phyloP scores from a whole-genome alignment of 352 stramenopile genomes.

The Pythium coloratum region DNA sequence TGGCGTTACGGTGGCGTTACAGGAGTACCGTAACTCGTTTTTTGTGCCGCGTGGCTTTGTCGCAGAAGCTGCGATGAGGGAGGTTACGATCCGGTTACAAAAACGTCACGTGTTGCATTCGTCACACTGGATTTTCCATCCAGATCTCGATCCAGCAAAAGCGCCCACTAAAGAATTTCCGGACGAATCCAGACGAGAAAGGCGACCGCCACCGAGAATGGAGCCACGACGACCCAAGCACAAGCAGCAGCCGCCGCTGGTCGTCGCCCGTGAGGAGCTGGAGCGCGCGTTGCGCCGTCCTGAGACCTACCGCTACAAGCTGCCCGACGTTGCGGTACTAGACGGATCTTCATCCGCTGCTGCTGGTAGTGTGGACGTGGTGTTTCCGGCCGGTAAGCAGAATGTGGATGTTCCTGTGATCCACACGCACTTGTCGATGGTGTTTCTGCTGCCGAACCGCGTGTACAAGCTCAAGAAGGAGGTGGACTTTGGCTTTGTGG shows the following conservation, averaged over 20 bases:
- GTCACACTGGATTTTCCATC: background rate
- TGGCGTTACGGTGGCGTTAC: background rate
- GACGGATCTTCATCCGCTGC: background rate
- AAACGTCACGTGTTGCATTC: background rate
- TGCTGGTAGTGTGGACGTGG: background rate
- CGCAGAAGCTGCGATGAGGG: background rate
- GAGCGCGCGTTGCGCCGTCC: constrained; percentile 41
- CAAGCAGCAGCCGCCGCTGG: constrained; percentile 57
- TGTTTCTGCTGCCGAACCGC: constrained; percentile 51
- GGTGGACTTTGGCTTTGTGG: constrained; percentile 73
- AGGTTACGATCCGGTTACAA: constrained; percentile 6
- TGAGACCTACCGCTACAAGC: constrained; percentile 35
- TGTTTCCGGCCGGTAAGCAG: constrained; percentile 2
- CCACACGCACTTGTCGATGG: constrained; percentile 80
- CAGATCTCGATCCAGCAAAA: background rate
- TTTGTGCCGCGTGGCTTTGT: background rate
- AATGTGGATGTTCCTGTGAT: constrained; percentile 34
- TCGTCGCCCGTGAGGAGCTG: constrained; percentile 41
- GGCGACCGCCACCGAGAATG: constrained; percentile 30
- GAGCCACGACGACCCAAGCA: constrained; percentile 65
- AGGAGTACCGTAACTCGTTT: background rate
- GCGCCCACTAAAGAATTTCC: background rate
- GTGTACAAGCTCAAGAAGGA: constrained; percentile 81
- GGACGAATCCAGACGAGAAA: background rate
- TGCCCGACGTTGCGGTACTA: constrained; percentile 27